phyloP scores from a whole-genome alignment of 257 asterid genomes.

The Anisodus tanguticus region DNA sequence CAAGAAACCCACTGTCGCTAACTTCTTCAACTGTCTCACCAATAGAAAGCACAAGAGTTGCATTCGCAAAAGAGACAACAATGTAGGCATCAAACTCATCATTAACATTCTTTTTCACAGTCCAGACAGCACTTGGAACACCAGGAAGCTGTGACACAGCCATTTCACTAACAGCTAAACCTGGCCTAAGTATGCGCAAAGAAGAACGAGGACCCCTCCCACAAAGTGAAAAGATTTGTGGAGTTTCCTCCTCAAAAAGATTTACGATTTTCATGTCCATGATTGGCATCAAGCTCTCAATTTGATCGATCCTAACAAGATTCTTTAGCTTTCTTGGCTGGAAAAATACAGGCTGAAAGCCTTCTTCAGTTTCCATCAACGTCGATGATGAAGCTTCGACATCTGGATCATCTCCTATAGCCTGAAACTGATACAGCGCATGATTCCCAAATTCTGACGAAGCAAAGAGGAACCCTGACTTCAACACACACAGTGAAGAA shows the following conservation, averaged over 20 bases:
- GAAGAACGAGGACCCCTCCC: conserved; percentile 98
- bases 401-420: conserved; percentile 94
- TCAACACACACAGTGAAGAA: conserved; percentile 90
- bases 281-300: conserved; percentile 94
- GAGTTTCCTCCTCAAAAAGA: conserved; percentile 95
- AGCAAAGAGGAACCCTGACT: conserved; percentile 95
- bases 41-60: conserved; percentile 97
- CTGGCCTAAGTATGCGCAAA: conserved; percentile 83
- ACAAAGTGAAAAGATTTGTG: conserved; percentile 90
- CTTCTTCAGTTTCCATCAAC: conserved; percentile 97
- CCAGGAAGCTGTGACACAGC: conserved; percentile 99
- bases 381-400: conserved; percentile 93
- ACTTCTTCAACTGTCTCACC: conserved; percentile 99
- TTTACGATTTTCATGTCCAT: conserved; percentile 93
- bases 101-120: conserved; percentile 85
- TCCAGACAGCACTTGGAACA: conserved; percentile 99
- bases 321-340: conserved; percentile 95
- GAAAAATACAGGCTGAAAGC: conserved; percentile 95
- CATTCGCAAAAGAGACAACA: conserved; percentile 97
- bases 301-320: conserved; percentile 86
- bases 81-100: conserved; percentile 99
- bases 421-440: conserved; percentile 94
- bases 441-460: conserved; percentile 99
- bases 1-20: conserved; percentile 97
- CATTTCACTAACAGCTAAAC: conserved; percentile 99